phyloP scores from a whole-genome alignment of 2,329 filamentous ascomycete species.

The Cladobotryum protrusum region DNA sequence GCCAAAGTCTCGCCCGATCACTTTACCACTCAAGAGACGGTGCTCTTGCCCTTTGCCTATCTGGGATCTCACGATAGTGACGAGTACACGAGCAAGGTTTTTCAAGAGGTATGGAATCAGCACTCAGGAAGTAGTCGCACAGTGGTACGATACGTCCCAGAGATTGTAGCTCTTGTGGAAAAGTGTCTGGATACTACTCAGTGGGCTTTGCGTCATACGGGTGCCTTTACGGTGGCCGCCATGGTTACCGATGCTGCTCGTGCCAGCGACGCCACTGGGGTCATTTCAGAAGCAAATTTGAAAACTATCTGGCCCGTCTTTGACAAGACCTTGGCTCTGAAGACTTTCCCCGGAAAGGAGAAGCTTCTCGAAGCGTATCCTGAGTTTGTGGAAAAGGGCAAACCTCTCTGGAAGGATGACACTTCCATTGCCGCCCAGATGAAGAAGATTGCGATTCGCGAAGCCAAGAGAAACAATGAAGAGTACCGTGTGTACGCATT shows the following conservation, averaged over 20 bases:
- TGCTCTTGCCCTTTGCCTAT: conserved; percentile 80
- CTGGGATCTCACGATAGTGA: conserved; percentile 81
- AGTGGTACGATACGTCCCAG: conserved; percentile 74
- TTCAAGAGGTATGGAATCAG: conserved; percentile 80
- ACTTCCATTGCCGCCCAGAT: conserved; percentile 53
- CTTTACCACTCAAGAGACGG: conserved; percentile 69
- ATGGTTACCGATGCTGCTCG: conserved; percentile 60
- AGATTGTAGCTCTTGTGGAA: conserved; percentile 67
- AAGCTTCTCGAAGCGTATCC: conserved; percentile 74
- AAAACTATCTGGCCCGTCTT: conserved; percentile 72
- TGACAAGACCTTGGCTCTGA: conserved; percentile 74
- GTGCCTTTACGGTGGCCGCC: conserved; percentile 72
- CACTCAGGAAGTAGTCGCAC: conserved; percentile 81
- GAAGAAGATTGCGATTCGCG: conserved; percentile 74
- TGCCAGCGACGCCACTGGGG: conserved; percentile 49
- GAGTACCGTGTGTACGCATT: conserved; percentile 74
- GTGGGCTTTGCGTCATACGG: conserved; percentile 87
- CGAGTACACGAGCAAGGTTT: conserved; percentile 71
- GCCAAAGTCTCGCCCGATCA: conserved; percentile 85
- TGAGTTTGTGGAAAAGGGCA: conserved; percentile 63
- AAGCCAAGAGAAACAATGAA: conserved; percentile 89
- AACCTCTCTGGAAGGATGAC: conserved; percentile 51
- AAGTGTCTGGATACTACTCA: conserved; percentile 69
- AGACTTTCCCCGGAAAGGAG: conserved; percentile 92
- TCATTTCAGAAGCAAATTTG: conserved; percentile 55